A percentile compares a stretch with the other conserved stretches of the same genome.
Conservation (phyloP, 768 basidiomycete genomes). For the Tephrocybe rancida region DNA sequence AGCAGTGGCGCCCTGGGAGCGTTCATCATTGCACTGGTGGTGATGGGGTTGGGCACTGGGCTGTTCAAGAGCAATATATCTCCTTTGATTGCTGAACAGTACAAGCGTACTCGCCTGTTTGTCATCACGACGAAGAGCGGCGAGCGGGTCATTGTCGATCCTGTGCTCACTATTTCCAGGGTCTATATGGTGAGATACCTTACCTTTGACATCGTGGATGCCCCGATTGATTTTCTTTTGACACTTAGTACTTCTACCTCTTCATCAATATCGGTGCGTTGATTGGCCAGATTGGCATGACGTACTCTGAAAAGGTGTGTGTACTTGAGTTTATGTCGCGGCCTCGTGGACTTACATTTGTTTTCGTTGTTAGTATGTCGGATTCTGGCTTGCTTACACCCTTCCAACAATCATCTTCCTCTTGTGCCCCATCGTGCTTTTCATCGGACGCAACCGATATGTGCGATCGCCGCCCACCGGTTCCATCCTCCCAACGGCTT, state of each 20-base stretch:
- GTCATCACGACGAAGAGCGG: constrained; percentile 52
- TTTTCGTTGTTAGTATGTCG: constrained; percentile 49
- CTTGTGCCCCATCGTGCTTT: constrained; percentile 62
- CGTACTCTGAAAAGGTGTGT: constrained; percentile 61
- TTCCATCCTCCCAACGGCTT: constrained; percentile 56
- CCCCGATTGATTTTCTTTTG: neutral
- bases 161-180: constrained; percentile 62
- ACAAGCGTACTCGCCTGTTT: constrained; percentile 55
- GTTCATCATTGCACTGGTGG: constrained; percentile 50
- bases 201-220: neutral
- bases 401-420: constrained; percentile 67
- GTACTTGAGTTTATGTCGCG: neutral
- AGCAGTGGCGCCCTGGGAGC: constrained; percentile 17
- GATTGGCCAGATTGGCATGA: constrained; percentile 69
- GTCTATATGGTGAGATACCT: constrained; percentile 67
- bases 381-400: constrained; percentile 67
- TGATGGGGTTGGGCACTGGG: constrained; percentile 66
- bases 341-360: neutral
- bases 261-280: constrained; percentile 78
- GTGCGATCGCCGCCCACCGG: constrained; percentile 60
- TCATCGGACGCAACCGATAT: constrained; percentile 56
- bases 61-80: constrained; percentile 80
- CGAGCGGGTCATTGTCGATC: constrained; percentile 76
- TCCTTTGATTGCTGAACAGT: constrained; percentile 80
- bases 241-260: constrained; percentile 59